Conservation (phyloP, 495 filamentous ascomycete genomes). For the Immersiella caudata region DNA sequence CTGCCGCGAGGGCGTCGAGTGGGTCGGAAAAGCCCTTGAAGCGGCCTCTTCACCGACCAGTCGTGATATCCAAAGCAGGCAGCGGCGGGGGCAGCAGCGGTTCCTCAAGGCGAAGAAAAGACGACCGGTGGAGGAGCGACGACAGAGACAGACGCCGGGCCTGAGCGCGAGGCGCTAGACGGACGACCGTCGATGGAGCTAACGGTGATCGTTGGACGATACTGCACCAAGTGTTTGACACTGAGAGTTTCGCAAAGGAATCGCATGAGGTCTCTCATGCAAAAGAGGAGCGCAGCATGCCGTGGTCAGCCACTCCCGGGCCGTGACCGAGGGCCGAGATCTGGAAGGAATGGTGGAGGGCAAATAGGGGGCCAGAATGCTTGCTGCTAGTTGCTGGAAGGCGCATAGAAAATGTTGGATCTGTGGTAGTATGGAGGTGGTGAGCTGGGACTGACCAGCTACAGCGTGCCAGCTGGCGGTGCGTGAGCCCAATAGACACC, state of each 20-base stretch:
- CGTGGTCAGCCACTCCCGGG: constrained; percentile 20
- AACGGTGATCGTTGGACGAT: constrained; percentile 19
- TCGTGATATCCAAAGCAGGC: constrained; percentile 51
- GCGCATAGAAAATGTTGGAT: constrained; percentile 29
- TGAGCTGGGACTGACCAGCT: constrained; percentile 43
- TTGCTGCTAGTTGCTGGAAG: constrained; percentile 27
- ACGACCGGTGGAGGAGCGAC: constrained; percentile 35
- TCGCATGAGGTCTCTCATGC: constrained; percentile 28
- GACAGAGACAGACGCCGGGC: constrained; percentile 33
- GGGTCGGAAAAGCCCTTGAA: constrained; percentile 54
- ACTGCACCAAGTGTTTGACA: constrained; percentile 27
- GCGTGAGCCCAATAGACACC: constrained; percentile 40
- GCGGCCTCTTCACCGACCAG: constrained; percentile 57
- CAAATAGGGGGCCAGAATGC: constrained; percentile 27
- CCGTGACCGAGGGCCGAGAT: constrained; percentile 23
- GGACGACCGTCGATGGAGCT: constrained; percentile 2
- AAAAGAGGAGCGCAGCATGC: constrained; percentile 21
- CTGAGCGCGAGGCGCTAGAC: constrained; percentile 17
- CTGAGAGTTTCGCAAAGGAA: constrained; percentile 16
- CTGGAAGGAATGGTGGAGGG: constrained; percentile 20
- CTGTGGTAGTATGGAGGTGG: constrained; percentile 32
- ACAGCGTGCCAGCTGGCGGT: constrained; percentile 54
- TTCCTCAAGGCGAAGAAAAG: constrained; percentile 33
- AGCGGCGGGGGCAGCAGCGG: constrained; percentile 27
- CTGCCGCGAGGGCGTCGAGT: constrained; percentile 52